phyloP scores from a whole-genome alignment of 805 yeast genomes.

The Nakazawaea ishiwadae region DNA sequence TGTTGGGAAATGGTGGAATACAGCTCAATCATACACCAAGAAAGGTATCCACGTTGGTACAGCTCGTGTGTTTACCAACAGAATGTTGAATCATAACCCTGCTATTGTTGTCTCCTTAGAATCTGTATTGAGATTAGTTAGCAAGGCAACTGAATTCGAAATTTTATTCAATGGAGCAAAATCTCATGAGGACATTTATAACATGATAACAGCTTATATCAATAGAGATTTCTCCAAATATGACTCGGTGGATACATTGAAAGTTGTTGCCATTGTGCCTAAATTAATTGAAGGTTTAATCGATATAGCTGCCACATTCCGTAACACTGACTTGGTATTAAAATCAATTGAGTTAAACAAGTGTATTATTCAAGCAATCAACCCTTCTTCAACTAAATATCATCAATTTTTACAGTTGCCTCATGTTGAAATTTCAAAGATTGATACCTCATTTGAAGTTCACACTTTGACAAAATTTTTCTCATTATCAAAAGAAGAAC shows the following conservation, averaged over 20 bases:
- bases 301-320: slow-evolving; percentile 78
- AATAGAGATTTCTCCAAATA: slow-evolving; percentile 38
- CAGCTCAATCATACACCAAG: slow-evolving; percentile 73
- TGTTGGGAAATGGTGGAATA: slow-evolving; percentile 90
- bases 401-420: slow-evolving; percentile 82
- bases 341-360: slow-evolving; percentile 64
- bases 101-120: slow-evolving; percentile 56
- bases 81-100: slow-evolving; percentile 70
- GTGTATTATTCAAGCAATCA: slow-evolving; percentile 72
- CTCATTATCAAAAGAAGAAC: slow-evolving; percentile 51
- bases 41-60: slow-evolving; percentile 79
- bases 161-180: slow-evolving; percentile 34
- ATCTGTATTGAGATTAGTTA: slow-evolving; percentile 53
- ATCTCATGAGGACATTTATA: slow-evolving; percentile 42
- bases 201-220: slow-evolving; percentile 53
- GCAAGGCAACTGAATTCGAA: slow-evolving; percentile 63
- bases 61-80: slow-evolving; percentile 73
- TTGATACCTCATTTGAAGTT: slow-evolving; percentile 47
- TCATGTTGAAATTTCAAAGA: slow-evolving; percentile 46
- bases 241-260: slow-evolving; percentile 37
- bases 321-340: slow-evolving; percentile 60
- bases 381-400: slow-evolving; percentile 37
- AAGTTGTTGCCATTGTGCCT: slow-evolving; percentile 60
- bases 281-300: slow-evolving; percentile 64
- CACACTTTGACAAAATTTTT: slow-evolving; percentile 67